Conservation (phyloP, 2,329 filamentous ascomycete species). For the Pleomassaria siparia region DNA sequence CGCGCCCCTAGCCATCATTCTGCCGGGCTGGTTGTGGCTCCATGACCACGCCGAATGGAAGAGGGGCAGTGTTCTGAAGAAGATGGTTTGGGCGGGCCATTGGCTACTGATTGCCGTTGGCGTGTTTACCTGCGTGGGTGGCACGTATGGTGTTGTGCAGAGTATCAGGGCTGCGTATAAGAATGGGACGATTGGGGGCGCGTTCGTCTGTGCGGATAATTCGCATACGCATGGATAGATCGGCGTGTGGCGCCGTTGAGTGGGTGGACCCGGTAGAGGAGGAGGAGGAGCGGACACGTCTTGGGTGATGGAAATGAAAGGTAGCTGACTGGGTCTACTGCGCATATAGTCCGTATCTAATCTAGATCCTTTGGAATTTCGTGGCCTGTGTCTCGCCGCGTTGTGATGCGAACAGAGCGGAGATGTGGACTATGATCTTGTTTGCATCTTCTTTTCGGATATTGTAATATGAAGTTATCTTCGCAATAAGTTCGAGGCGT, state of each 20-base stretch:
- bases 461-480: too few relatives aligned
- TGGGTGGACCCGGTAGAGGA: neutral
- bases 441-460: too few relatives aligned
- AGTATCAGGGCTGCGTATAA: slow-evolving; percentile 54
- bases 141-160: slow-evolving; percentile 51
- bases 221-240: neutral
- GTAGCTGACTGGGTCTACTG: too few relatives aligned
- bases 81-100: slow-evolving; percentile 43
- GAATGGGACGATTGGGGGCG: slow-evolving; percentile 44
- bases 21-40: slow-evolving; percentile 54
- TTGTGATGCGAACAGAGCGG: too few relatives aligned
- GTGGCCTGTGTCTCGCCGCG: too few relatives aligned
- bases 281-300: neutral
- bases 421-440: too few relatives aligned
- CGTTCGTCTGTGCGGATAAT: slow-evolving; percentile 21
- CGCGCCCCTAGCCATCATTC: slow-evolving; percentile 50
- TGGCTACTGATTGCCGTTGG: slow-evolving; percentile 47
- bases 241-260: neutral
- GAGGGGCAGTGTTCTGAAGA: slow-evolving; percentile 33
- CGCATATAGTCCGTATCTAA: too few relatives aligned
- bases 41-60: slow-evolving; percentile 48
- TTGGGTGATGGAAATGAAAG: neutral
- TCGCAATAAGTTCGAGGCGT: too few relatives aligned
- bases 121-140: slow-evolving; percentile 49
- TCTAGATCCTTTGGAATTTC: too few relatives aligned